Conservation (phyloP, 805 yeast species). For the Candida ponderosae region DNA sequence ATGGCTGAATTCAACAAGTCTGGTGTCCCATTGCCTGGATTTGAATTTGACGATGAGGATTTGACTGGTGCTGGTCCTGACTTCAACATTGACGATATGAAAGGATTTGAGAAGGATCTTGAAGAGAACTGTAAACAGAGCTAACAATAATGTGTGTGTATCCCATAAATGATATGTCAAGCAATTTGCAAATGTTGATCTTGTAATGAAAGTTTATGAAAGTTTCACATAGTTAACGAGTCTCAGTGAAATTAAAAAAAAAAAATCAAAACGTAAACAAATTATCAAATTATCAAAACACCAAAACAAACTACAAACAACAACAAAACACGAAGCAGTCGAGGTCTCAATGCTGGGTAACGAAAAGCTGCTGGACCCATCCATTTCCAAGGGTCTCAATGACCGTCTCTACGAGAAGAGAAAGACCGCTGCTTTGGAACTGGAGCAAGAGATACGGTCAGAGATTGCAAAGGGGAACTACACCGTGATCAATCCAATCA, state of each 20-base stretch:
- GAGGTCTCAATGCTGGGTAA: too few relatives aligned
- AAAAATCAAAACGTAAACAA: too few relatives aligned
- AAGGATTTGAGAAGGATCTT: constrained; percentile 26
- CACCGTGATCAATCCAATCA: constrained; percentile 50
- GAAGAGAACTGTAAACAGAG: constrained; percentile 52
- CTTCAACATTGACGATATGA: constrained; percentile 25
- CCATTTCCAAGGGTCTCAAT: constrained; percentile 57
- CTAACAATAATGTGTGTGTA: not conserved
- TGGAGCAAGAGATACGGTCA: constrained; percentile 71
- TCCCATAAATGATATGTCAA: too few relatives aligned
- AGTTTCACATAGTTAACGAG: too few relatives aligned
- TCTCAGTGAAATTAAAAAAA: too few relatives aligned
- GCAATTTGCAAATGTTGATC: too few relatives aligned
- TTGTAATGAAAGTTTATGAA: too few relatives aligned
- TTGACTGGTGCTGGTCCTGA: constrained; percentile 50
- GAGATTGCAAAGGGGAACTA: constrained; percentile 54
- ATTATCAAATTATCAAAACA: too few relatives aligned
- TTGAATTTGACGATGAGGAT: constrained; percentile 44
- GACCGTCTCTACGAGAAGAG: constrained; percentile 75
- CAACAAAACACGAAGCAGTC: too few relatives aligned
- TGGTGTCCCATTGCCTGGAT: constrained; percentile 24
- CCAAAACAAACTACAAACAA: too few relatives aligned
- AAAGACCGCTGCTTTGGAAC: constrained; percentile 67
- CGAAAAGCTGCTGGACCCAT: constrained; percentile 7
- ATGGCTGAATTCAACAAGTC: constrained; percentile 46